phyloP scores from a whole-genome alignment of 2,329 filamentous ascomycete genomes.

The Colletotrichum graminicola region DNA sequence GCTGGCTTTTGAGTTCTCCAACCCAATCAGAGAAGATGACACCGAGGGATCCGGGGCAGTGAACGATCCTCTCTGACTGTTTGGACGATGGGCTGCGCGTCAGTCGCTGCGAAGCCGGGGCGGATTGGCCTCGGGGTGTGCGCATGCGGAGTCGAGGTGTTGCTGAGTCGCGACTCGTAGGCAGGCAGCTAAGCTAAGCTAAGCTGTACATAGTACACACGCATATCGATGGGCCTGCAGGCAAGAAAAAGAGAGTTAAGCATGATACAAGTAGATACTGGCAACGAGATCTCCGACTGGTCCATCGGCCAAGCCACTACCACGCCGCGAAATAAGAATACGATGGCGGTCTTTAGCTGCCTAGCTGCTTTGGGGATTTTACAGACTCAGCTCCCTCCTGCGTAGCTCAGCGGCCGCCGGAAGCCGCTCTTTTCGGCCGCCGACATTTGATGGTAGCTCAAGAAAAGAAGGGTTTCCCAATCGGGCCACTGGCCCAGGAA shows the following conservation, averaged over 20 bases:
- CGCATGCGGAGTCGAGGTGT: not conserved
- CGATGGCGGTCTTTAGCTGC: not conserved
- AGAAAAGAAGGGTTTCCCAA: slow-evolving; percentile 13
- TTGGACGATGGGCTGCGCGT: not conserved
- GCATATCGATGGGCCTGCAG: no score
- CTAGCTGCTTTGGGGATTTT: not conserved
- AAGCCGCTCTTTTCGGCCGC: slow-evolving; percentile 31
- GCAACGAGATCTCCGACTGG: not conserved
- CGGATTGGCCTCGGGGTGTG: not conserved
- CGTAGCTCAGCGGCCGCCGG: slow-evolving; percentile 15
- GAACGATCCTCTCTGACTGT: not conserved
- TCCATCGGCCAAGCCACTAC: no score
- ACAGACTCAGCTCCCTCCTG: not conserved
- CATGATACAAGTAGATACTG: slow-evolving; percentile 1
- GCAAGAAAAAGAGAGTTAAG: slow-evolving; percentile 27
- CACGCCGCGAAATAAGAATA: no score
- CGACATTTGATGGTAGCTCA: not conserved
- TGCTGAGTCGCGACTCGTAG: not conserved
- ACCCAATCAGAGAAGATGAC: not conserved
- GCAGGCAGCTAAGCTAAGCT: no score
- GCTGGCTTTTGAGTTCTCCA: slow-evolving; percentile 9
- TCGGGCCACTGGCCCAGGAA: not conserved
- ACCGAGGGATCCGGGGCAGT: not conserved
- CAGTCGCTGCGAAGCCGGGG: not conserved
- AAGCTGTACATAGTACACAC: not conserved